Evolutionary conservation across 2,329 filamentous ascomycete genomes (phyloP), one percentile per base, ranked within the genome.

Genomic region (Hawksworthiomyces lignivorus): DNA sequence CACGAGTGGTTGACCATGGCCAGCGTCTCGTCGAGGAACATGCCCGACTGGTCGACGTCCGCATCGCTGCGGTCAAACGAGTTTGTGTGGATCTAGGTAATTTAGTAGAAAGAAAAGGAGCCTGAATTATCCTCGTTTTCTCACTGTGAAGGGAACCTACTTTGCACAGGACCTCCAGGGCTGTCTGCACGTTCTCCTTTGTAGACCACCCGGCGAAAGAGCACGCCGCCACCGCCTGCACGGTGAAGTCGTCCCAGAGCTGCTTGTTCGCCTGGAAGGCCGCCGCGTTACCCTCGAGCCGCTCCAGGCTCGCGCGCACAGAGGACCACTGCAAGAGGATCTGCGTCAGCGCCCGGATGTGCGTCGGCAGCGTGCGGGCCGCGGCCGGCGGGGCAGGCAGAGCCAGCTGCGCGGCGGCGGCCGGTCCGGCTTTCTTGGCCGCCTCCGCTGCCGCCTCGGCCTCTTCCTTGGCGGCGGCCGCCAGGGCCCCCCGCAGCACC

Each of bases 1-100:
- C 78, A 82, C 0, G 75, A 77, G 54, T 82, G 78, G 48, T 82
- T 82, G 18, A 68, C 67, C 69, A 80, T 77, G 44, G 75, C 72
- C 31, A 79, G 60, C 4, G 57, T 65, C 1, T 72, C 64, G 48
- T 79, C 72, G 28, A 81, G 59, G 47, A 75, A 80, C 22, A 78
- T 62, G 19, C 75, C 76, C 1, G 69, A 63, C 41, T 71, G 63
- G 1, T 65, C 70, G 7, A 71, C 56, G 50, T 80, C 74, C 3
- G 60, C 56, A 39, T 80, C 74, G 20, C 64, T 63, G 39, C 73
- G 63, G 51, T 75, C 73, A 54, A 82, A 82, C 4, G 75, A 67
- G 57, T 82, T 82, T 28, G 75, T 76, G 54, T 77, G 68, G 45
- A 80, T 68, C 75, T 80, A 34, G 14, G 4, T 7, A 1, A 17